A percentile compares a stretch with the other conserved stretches of the same genome.
These are phyloP conservation scores for Kwoniella newhampshirensis DNA, from an alignment of 768 basidiomycete species.

Conservation along the genomic window DNA sequence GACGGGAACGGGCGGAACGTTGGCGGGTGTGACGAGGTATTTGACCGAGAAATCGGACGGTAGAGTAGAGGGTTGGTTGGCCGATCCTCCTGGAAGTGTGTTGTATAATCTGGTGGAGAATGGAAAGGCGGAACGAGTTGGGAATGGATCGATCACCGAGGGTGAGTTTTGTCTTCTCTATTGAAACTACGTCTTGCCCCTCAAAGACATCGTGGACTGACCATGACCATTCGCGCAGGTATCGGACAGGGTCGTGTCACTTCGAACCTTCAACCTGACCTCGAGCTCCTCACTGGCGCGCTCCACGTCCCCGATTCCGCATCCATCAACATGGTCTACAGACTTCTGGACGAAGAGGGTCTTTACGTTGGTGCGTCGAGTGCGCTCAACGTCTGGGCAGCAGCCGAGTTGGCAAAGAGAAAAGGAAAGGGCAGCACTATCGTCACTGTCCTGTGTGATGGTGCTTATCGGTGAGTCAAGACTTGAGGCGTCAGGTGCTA, in stretches of 20 bases:
- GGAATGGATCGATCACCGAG: slow-evolving; percentile 54
- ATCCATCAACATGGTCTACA: slow-evolving; percentile 89
- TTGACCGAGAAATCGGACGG: slow-evolving; percentile 82
- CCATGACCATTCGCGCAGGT: slow-evolving; percentile 57
- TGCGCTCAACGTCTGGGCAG: slow-evolving; percentile 92
- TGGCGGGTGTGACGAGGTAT: slow-evolving; percentile 82
- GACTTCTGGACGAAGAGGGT: slow-evolving; percentile 86
- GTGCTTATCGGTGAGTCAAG: slow-evolving; percentile 74
- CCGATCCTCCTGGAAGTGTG: slow-evolving; percentile 95
- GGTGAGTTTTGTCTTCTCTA: slow-evolving; percentile 33
- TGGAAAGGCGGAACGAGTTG: slow-evolving; percentile 58
- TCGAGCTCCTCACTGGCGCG: slow-evolving; percentile 75
- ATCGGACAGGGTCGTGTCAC: slow-evolving; percentile 98
- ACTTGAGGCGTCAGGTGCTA: neutral
- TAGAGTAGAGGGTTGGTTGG: slow-evolving; percentile 80
- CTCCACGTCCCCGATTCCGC: slow-evolving; percentile 83
- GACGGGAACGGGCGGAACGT: slow-evolving; percentile 93
- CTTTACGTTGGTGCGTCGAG: slow-evolving; percentile 92
- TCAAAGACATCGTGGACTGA: too few relatives aligned
- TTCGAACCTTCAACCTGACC: slow-evolving; percentile 78
- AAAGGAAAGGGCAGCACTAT: slow-evolving; percentile 80
- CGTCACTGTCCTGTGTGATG: slow-evolving; percentile 88
- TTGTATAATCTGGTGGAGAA: slow-evolving; percentile 77
- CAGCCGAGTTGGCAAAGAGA: slow-evolving; percentile 78
- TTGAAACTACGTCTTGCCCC: neutral